Percentiles rank a stretch among this genome's conserved stretches.
These are phyloP conservation scores for Pseudogymnoascus sp. DNA, from an alignment of 2,329 filamentous ascomycete genomes.

Conservation along the genomic window DNA sequence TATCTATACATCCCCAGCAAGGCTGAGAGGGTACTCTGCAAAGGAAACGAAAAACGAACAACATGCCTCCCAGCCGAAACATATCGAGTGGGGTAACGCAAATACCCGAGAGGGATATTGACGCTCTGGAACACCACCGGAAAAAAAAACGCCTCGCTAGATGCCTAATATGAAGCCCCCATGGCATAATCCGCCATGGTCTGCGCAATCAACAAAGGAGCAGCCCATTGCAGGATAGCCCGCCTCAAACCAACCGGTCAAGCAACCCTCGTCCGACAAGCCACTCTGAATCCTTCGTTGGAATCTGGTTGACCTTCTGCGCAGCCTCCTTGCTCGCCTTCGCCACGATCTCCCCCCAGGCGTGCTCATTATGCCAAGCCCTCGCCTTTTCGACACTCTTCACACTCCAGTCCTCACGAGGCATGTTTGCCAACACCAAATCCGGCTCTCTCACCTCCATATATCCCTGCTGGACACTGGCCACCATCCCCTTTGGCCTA, in stretches of 20 bases:
- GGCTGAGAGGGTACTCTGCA: not conserved
- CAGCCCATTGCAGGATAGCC: not conserved
- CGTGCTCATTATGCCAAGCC: not conserved
- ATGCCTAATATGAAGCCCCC: not conserved
- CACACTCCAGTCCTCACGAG: not conserved
- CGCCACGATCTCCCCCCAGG: not conserved
- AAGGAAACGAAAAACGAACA: not conserved
- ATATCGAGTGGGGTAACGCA: not conserved
- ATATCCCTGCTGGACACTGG: not conserved
- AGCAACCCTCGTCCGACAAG: not conserved
- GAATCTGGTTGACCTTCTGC: not conserved
- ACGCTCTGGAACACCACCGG: not conserved
- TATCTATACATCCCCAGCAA: not conserved
- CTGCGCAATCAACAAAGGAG: not conserved
- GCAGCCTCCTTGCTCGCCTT: conserved; percentile 1
- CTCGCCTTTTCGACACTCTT: not conserved
- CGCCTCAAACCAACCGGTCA: not conserved
- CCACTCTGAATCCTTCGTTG: not conserved
- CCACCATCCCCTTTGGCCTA: not conserved
- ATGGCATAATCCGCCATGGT: not conserved
- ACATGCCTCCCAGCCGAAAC: not conserved
- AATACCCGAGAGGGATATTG: not conserved
- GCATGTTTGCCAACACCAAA: not conserved
- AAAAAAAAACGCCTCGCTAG: not conserved
- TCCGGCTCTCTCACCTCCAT: not conserved